Evolutionary conservation across 2,329 filamentous ascomycete genomes (phyloP), one percentile per base, ranked within the genome.

Genomic region (Hypoxylon sp.): DNA sequence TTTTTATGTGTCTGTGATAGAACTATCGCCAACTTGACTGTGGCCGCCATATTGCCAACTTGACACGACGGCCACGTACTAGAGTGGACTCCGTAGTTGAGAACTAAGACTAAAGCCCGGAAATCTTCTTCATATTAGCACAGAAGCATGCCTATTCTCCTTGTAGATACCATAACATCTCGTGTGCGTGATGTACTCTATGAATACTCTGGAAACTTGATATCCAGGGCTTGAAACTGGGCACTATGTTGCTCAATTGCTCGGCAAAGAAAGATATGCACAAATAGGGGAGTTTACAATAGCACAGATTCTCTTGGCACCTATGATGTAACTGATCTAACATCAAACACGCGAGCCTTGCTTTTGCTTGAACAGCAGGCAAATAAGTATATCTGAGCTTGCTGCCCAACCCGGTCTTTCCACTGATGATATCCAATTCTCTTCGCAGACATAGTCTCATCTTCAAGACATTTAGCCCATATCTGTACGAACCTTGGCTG

Each of bases 271-370:
- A 18, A 20, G n/a, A 48, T 55, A 58, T 55, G 47, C 45, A 49
- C 21, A 33, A 47, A 48, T 18, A 45, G 47, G 50, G 45, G 20
- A 46, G 13, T 48, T 58, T 17, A 17, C 23, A 51, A 21, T 55
- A 59, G 31, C 29, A 35, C 11, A 21, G 27, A 59, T 18, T 24
- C 49, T 3, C 7, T 43, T 15, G 35, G 46, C 7, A 43, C 48
- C 33, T 62, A 67, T 67, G 63, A 67, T 67, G 65, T 67, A 69
- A 67, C 49, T 50, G 10, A 33, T 33, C 13, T 13, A 57, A 55
- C 35, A 55, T 21, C 50, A 58, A 50, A 54, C 43, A 55, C 31
- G 29, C 40, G 50, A 47, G 17, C 45, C 24, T 48, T 51, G 31
- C 13, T 43, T 54, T 41, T 48, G 29, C 10, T 51, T 50, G 38